phyloP scores from a whole-genome alignment of 768 basidiomycete genomes.

The Agaricus bisporus region DNA sequence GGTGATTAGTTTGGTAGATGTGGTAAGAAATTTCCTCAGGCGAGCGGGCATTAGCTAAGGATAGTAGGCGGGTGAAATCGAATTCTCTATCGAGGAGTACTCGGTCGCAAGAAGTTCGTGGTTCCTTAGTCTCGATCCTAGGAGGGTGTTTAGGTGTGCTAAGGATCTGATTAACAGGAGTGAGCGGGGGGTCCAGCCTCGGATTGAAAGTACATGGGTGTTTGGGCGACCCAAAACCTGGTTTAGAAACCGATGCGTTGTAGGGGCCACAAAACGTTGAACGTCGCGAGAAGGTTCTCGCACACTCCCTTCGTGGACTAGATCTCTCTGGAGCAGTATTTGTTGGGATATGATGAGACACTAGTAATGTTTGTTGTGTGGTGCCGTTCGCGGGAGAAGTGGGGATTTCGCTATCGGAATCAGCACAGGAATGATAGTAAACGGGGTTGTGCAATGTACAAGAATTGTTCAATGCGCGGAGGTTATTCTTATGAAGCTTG shows the following conservation, averaged over 20 bases:
- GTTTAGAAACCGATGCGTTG: not conserved
- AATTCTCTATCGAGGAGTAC: not conserved
- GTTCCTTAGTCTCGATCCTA: not conserved
- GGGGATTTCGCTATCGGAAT: not conserved
- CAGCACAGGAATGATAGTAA: not conserved
- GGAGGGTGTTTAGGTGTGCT: not conserved
- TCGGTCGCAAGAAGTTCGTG: not conserved
- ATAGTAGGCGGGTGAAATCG: not conserved
- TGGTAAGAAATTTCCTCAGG: not conserved
- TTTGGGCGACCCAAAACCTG: not conserved
- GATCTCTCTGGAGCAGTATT: not conserved
- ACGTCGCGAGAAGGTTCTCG: not conserved
- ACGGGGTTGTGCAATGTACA: not conserved
- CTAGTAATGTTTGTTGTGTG: not conserved
- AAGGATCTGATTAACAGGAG: not conserved
- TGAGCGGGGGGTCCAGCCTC: not conserved
- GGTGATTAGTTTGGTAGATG: too few species aligned
- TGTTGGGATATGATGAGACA: not conserved
- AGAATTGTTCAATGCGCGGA: not conserved
- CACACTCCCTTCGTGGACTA: not conserved
- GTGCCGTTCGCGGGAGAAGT: not conserved
- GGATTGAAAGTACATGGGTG: not conserved
- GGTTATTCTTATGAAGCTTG: not conserved
- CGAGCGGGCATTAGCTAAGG: not conserved
- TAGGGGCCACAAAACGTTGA: not conserved